phyloP scores from a whole-genome alignment of 176 grass and related monocot genomes.

The Luzula sylvatica region DNA sequence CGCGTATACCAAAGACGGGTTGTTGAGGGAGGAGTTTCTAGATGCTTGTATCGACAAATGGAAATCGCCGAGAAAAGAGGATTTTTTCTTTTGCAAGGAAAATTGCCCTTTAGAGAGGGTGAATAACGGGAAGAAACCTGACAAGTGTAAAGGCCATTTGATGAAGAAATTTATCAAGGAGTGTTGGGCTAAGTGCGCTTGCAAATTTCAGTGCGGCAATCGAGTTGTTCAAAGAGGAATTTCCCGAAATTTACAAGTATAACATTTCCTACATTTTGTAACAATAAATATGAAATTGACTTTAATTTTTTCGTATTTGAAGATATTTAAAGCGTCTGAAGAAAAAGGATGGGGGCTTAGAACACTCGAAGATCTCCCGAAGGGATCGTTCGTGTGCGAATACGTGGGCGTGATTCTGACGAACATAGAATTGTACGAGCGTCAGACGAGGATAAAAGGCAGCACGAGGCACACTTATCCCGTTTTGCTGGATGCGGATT shows the following conservation, averaged over 20 bases:
- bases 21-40: conserved; percentile 50
- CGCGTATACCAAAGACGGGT: conserved; percentile 49
- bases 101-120: conserved; percentile 48
- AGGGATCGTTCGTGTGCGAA: conserved; percentile 80
- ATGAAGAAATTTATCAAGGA: conserved; percentile 84
- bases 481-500: conserved; percentile 61
- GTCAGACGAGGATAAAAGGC: conserved; percentile 27
- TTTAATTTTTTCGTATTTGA: conserved; percentile 6
- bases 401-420: conserved; percentile 91
- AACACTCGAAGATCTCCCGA: conserved; percentile 42
- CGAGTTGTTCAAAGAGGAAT: conserved; percentile 88
- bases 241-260: conserved; percentile 43
- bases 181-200: conserved; percentile 88
- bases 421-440: conserved; percentile 74
- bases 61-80: conserved; percentile 26
- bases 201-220: conserved; percentile 63
- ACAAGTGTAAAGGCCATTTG: conserved; percentile 66
- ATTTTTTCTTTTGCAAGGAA: conserved; percentile 35
- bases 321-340: conserved; percentile 73
- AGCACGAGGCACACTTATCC: conserved; percentile 64
- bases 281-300: background rate
- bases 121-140: conserved; percentile 28
- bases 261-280: background rate
- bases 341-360: conserved; percentile 78
- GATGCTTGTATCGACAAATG: conserved; percentile 37